A percentile compares a stretch with the other conserved stretches of the same genome.
These are phyloP conservation scores for Lactuca saligna DNA, from an alignment of 129 eudicot genomes.

Conservation along the genomic window DNA sequence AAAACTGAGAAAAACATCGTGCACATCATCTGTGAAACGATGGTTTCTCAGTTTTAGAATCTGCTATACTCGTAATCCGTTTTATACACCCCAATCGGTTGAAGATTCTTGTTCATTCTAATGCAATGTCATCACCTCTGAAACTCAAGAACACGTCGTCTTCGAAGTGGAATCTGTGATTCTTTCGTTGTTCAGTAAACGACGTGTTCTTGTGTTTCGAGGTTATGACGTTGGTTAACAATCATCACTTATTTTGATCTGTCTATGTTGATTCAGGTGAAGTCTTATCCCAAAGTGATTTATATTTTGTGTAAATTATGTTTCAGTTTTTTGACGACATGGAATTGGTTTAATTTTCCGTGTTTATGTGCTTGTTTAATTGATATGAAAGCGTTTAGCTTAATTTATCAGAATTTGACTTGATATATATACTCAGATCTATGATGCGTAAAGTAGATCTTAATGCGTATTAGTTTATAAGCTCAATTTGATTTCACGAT, in stretches of 20 bases:
- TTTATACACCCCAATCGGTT: background rate
- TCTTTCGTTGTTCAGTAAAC: background rate
- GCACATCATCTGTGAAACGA: background rate
- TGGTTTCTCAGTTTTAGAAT: conserved; percentile 11
- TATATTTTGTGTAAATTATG: background rate
- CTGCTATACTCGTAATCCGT: background rate
- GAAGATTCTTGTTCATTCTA: background rate
- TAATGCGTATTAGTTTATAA: too few species aligned
- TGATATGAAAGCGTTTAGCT: too few species aligned
- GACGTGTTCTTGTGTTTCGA: conserved; percentile 16
- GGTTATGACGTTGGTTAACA: conserved; percentile 6
- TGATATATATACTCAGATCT: too few species aligned
- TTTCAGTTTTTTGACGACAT: too few species aligned
- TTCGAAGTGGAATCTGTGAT: background rate
- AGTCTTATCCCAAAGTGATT: background rate
- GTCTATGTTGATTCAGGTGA: background rate
- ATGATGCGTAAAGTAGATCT: too few species aligned
- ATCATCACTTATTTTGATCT: background rate
- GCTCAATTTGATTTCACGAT: too few species aligned
- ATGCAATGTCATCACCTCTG: conserved; percentile 15
- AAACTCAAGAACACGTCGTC: conserved; percentile 24
- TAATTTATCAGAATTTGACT: too few species aligned
- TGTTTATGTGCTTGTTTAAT: too few species aligned
- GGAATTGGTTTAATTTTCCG: too few species aligned
- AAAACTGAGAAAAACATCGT: conserved; percentile 20